Percentiles rank a stretch among this genome's conserved stretches.
Evolutionary conservation across 305 asterid species (phyloP).

Genomic region (Caryopteris hybrid): DNA sequence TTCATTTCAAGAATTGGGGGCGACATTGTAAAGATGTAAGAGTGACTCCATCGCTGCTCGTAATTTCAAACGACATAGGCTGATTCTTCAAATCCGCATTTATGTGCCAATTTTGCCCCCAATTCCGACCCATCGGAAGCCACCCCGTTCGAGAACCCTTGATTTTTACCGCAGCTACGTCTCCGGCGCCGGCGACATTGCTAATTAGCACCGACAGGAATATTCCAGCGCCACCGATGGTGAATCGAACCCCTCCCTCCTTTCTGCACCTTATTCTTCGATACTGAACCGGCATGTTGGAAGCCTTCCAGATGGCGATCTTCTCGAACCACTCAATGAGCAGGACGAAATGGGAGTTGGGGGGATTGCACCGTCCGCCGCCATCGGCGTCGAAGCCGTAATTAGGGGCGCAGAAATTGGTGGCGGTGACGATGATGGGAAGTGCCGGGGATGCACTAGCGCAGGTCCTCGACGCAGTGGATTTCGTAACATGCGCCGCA

Average conservation of each 20-base stretch:
- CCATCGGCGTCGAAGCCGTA: conserved; percentile 67
- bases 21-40: conserved; percentile 46
- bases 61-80: conserved; percentile 57
- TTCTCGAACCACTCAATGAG: too few relatives aligned
- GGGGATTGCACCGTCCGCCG: conserved; percentile 90
- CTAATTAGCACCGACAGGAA: conserved; percentile 53
- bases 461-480: conserved; percentile 78
- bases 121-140: conserved; percentile 66
- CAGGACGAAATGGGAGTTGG: conserved; percentile 85
- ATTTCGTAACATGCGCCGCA: too few relatives aligned
- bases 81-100: conserved; percentile 51
- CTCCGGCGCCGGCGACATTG: conserved; percentile 61
- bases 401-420: too few relatives aligned
- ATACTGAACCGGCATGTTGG: too few relatives aligned
- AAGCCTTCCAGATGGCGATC: too few relatives aligned
- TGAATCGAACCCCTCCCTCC: conserved; percentile 62
- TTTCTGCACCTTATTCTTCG: conserved; percentile 50
- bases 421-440: conserved; percentile 86
- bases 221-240: conserved; percentile 43
- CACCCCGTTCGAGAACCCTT: conserved; percentile 63
- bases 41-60: conserved; percentile 44
- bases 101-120: conserved; percentile 72
- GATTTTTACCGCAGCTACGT: conserved; percentile 51
- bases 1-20: too few relatives aligned
- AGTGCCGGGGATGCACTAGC: conserved; percentile 95